Conservation (phyloP, 257 asterid species). For the Rauvolfia tetraphylla region DNA sequence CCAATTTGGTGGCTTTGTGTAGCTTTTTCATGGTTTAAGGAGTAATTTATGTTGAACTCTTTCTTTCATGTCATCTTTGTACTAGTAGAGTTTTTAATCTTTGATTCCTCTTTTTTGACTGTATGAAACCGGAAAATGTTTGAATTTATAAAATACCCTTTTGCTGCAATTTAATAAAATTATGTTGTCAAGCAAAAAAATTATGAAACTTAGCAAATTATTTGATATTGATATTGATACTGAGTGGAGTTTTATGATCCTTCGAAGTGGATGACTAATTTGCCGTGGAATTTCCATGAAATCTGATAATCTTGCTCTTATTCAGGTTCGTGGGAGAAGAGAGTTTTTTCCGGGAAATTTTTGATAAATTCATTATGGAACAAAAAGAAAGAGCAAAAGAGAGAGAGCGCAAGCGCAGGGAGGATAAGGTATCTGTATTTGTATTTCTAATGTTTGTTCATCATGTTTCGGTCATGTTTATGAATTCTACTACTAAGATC, state of each 20-base stretch:
- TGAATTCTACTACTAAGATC: not conserved
- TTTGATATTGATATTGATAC: not conserved
- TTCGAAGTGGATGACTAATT: not conserved
- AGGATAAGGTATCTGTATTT: slow-evolving; percentile 56
- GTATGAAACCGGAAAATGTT: not conserved
- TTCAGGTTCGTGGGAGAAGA: slow-evolving; percentile 73
- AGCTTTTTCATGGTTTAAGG: not conserved
- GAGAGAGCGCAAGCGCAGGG: slow-evolving; percentile 81
- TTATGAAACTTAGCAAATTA: not conserved
- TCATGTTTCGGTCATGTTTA: not conserved
- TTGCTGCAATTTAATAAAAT: not conserved
- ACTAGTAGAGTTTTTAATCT: not conserved
- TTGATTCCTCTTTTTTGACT: not conserved
- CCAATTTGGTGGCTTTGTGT: not conserved
- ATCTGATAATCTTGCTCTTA: slow-evolving; percentile 22
- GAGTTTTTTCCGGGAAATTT: slow-evolving; percentile 56
- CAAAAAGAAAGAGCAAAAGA: slow-evolving; percentile 73
- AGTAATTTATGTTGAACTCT: slow-evolving; percentile 3
- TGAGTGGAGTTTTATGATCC: too few relatives aligned
- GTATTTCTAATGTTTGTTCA: not conserved
- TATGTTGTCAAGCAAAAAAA: not conserved
- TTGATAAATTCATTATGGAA: slow-evolving; percentile 51
- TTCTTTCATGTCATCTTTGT: not conserved
- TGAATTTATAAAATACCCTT: not conserved
- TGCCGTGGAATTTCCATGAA: not conserved